Evolutionary conservation across 371 early-diverging fungal genomes (phyloP).

Genomic region (Phascolomyces articulosus): DNA sequence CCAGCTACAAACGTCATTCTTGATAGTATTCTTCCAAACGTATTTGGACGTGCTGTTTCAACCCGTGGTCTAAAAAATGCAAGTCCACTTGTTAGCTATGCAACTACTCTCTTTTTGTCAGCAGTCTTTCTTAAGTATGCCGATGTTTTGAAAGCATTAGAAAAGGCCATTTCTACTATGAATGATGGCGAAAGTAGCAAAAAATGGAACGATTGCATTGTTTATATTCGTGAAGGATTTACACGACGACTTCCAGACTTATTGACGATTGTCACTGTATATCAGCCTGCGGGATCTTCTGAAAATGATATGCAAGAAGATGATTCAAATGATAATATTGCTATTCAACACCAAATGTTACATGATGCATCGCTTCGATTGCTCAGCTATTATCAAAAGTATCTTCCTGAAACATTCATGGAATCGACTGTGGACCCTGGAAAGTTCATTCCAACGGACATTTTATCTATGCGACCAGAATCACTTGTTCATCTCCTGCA

Average conservation of each 20-base stretch:
- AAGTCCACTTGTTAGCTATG: constrained; percentile 70
- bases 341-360: constrained; percentile 51
- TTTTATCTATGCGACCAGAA: constrained; percentile 55
- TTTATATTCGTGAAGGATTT: constrained; percentile 58
- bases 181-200: constrained; percentile 18
- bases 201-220: constrained; percentile 40
- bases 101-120: constrained; percentile 60
- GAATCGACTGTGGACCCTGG: constrained; percentile 77
- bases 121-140: constrained; percentile 68
- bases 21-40: constrained; percentile 74
- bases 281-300: constrained; percentile 2
- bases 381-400: constrained; percentile 69
- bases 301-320: constrained; percentile 23
- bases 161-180: constrained; percentile 30
- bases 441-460: constrained; percentile 74
- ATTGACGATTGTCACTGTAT: constrained; percentile 56
- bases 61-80: constrained; percentile 73
- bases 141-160: constrained; percentile 39
- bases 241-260: constrained; percentile 78
- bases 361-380: constrained; percentile 60
- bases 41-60: constrained; percentile 57
- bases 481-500: constrained; percentile 63
- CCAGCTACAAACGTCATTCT: constrained; percentile 59
- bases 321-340: constrained; percentile 28
- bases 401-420: constrained; percentile 65